Evolutionary conservation across 768 basidiomycete species (phyloP).

Genomic region (Sarcomyxa edulis): DNA sequence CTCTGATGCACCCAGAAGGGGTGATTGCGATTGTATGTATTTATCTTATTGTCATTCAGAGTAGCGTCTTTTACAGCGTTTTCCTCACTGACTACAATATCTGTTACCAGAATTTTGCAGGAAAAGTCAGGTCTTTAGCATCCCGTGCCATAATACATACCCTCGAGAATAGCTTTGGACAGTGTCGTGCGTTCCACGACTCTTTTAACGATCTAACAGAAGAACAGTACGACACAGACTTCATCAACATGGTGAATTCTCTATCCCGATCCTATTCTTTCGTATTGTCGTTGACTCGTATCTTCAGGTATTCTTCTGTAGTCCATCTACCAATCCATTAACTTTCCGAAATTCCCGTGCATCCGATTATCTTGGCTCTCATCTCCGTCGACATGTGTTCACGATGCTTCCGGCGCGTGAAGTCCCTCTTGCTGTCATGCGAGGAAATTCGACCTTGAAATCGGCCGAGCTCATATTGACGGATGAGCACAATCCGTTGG

Average conservation of each 20-base stretch:
- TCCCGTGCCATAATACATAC: conserved; percentile 68
- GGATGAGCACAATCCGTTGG: conserved; percentile 58
- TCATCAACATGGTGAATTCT: conserved; percentile 68
- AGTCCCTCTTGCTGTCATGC: conserved; percentile 39
- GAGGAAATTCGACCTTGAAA: conserved; percentile 23
- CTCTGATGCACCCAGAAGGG: conserved; percentile 61
- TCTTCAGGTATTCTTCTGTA: conserved; percentile 79
- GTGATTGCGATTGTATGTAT: conserved; percentile 84
- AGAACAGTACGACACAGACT: conserved; percentile 43
- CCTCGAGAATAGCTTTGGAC: conserved; percentile 60
- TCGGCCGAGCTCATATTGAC: conserved; percentile 48
- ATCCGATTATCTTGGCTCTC: conserved; percentile 66
- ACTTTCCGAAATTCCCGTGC: conserved; percentile 50
- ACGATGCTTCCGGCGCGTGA: conserved; percentile 47
- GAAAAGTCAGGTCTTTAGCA: conserved; percentile 56
- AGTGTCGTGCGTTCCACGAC: conserved; percentile 86
- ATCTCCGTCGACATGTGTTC: conserved; percentile 59
- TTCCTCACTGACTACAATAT: background rate
- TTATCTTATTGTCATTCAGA: too few species aligned
- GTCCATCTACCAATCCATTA: conserved; percentile 44
- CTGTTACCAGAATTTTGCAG: conserved; percentile 71
- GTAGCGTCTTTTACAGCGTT: conserved; percentile 18
- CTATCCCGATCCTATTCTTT: background rate
- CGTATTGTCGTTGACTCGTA: background rate
- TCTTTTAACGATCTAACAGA: conserved; percentile 35